Conservation (phyloP, 2,329 filamentous ascomycete species). For the Penicillium sclerotigenum region DNA sequence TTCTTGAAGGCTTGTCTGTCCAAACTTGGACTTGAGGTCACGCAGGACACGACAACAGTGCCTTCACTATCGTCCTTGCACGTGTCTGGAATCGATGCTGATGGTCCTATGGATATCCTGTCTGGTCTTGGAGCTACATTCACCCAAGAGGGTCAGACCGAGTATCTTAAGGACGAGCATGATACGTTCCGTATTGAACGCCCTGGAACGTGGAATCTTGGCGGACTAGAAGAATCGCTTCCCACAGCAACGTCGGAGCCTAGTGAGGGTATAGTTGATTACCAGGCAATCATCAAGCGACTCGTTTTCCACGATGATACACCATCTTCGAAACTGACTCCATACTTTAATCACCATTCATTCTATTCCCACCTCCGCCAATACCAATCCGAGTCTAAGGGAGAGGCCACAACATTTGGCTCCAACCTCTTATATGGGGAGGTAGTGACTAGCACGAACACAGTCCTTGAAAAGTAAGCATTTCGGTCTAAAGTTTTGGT, state of each 20-base stretch:
- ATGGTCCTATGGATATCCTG: constrained; percentile 65
- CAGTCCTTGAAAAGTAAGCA: constrained; percentile 77
- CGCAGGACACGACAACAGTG: constrained; percentile 63
- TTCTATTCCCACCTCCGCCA: constrained; percentile 70
- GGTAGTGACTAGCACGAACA: constrained; percentile 91
- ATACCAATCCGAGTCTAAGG: constrained; percentile 60
- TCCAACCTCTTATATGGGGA: constrained; percentile 79
- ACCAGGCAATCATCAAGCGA: constrained; percentile 68
- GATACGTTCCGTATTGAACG: constrained; percentile 80
- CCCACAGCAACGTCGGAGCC: constrained; percentile 29
- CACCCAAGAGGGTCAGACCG: constrained; percentile 61
- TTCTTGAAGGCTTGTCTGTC: constrained; percentile 77
- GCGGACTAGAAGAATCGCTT: constrained; percentile 55
- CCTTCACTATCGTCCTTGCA: constrained; percentile 80
- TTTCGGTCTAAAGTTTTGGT: background rate
- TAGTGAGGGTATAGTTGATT: constrained; percentile 65
- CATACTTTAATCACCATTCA: constrained; percentile 77
- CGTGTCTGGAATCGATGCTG: constrained; percentile 66
- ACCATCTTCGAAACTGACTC: constrained; percentile 70
- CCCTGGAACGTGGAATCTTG: constrained; percentile 59
- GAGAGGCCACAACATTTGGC: constrained; percentile 66
- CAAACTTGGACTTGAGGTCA: constrained; percentile 79
- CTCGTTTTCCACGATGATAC: constrained; percentile 70
- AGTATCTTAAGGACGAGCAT: constrained; percentile 74
- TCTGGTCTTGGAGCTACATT: constrained; percentile 64